phyloP scores from a whole-genome alignment of 371 early-diverging fungal species.

The Mucor saturninus region DNA sequence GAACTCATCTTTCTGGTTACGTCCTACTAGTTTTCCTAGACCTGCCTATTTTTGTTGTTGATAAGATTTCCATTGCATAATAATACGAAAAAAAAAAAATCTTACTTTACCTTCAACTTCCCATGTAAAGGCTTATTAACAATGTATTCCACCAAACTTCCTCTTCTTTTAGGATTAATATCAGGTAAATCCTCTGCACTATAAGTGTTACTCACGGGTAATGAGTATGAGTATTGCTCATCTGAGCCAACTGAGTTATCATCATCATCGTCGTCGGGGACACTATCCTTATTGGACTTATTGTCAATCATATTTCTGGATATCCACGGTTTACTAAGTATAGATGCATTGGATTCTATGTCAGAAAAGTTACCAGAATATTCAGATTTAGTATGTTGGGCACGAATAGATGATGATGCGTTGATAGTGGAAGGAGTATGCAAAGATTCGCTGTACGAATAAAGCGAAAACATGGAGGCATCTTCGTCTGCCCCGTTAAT shows the following conservation, averaged over 20 bases:
- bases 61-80: neutral
- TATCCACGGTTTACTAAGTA: slow-evolving; percentile 26
- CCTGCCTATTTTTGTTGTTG: slow-evolving; percentile 11
- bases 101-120: slow-evolving; percentile 11
- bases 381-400: slow-evolving; percentile 22
- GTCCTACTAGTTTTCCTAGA: slow-evolving; percentile 11
- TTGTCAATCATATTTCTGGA: slow-evolving; percentile 13
- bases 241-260: neutral
- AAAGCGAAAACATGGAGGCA: slow-evolving; percentile 24
- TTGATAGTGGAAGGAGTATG: slow-evolving; percentile 8
- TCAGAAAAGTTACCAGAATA: slow-evolving; percentile 24
- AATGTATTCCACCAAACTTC: slow-evolving; percentile 21
- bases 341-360: slow-evolving; percentile 28
- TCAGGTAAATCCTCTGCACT: neutral
- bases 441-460: slow-evolving; percentile 18
- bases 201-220: neutral
- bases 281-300: neutral
- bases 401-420: slow-evolving; percentile 15
- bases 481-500: slow-evolving; percentile 21
- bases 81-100: neutral
- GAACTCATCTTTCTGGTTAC: neutral
- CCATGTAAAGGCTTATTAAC: slow-evolving; percentile 14
- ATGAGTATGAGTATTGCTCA: neutral
- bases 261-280: neutral
- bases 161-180: slow-evolving; percentile 15